Evolutionary conservation across 2,329 filamentous ascomycete genomes (phyloP).

Genomic region (Grosmannia serpens): DNA sequence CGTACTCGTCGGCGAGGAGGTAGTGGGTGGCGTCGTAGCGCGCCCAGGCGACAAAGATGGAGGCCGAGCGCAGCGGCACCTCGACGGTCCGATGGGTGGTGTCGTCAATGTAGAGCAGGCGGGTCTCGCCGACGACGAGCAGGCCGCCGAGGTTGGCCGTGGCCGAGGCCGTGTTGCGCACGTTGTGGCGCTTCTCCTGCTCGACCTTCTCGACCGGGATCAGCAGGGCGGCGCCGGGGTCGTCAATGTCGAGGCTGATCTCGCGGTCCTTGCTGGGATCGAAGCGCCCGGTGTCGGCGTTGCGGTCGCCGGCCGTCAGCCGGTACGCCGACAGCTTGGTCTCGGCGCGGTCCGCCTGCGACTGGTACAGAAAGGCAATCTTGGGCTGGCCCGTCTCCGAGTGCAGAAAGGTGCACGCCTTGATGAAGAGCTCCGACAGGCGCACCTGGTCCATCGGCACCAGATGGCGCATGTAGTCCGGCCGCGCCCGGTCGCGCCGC

Average conservation of each 20-base stretch:
- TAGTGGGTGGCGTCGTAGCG: slow-evolving; percentile 71
- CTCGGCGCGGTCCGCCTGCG: slow-evolving; percentile 37
- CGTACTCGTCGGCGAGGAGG: slow-evolving; percentile 87
- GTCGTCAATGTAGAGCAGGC: slow-evolving; percentile 76
- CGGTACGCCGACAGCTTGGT: slow-evolving; percentile 47
- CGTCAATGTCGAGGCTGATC: slow-evolving; percentile 39
- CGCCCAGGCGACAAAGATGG: slow-evolving; percentile 87
- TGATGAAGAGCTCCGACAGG: slow-evolving; percentile 48
- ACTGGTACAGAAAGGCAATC: slow-evolving; percentile 48
- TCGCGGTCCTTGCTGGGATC: slow-evolving; percentile 44
- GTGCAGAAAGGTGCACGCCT: slow-evolving; percentile 44
- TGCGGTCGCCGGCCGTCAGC: slow-evolving; percentile 46
- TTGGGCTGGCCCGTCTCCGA: slow-evolving; percentile 46
- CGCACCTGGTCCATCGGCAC: slow-evolving; percentile 43
- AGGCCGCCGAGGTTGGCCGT: slow-evolving; percentile 56
- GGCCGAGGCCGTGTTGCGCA: slow-evolving; percentile 39
- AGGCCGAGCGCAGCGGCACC: slow-evolving; percentile 56
- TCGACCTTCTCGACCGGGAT: slow-evolving; percentile 49
- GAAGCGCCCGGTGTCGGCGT: slow-evolving; percentile 41
- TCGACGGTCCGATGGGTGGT: slow-evolving; percentile 56
- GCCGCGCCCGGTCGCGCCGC: slow-evolving; percentile 33
- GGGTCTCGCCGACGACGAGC: slow-evolving; percentile 67
- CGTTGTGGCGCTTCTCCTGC: slow-evolving; percentile 48
- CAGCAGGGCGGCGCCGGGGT: slow-evolving; percentile 46
- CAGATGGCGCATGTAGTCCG: slow-evolving; percentile 31